Conservation (phyloP, 768 basidiomycete species). For the Russula griseocarnosa region DNA sequence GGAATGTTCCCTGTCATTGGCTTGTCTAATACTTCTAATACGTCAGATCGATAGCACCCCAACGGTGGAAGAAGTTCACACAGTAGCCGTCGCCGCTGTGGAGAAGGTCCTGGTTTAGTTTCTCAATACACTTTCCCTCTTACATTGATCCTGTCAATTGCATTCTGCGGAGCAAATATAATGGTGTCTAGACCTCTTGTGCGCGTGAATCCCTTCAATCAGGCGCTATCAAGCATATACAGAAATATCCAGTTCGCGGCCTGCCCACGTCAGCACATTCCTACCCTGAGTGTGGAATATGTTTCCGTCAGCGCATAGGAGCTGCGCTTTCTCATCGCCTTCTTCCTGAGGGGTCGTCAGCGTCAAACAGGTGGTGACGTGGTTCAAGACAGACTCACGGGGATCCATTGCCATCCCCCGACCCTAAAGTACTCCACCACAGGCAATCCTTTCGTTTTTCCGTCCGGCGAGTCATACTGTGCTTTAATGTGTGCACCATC, state of each 20-base stretch:
- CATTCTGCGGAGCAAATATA: slow-evolving; percentile 3
- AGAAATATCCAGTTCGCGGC: slow-evolving; percentile 39
- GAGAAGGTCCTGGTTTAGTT: slow-evolving; percentile 40
- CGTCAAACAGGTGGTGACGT: not conserved
- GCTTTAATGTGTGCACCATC: slow-evolving; percentile 68
- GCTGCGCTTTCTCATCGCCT: slow-evolving; percentile 56
- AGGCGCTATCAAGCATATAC: slow-evolving; percentile 43
- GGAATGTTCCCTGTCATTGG: not conserved
- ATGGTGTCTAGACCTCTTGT: slow-evolving; percentile 1
- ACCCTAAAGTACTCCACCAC: slow-evolving; percentile 79
- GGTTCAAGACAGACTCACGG: slow-evolving; percentile 46
- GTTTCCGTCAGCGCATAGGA: slow-evolving; percentile 77
- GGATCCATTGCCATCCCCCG: slow-evolving; percentile 82
- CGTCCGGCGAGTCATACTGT: slow-evolving; percentile 44
- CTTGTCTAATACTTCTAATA: slow-evolving; percentile 1
- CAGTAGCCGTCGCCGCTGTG: slow-evolving; percentile 53
- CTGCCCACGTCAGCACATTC: slow-evolving; percentile 39
- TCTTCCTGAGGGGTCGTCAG: slow-evolving; percentile 45
- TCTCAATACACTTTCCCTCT: not conserved
- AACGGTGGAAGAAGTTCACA: slow-evolving; percentile 70
- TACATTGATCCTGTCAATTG: not conserved
- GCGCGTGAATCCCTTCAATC: not conserved
- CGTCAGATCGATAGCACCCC: slow-evolving; percentile 64
- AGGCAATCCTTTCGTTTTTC: slow-evolving; percentile 45
- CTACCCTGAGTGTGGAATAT: slow-evolving; percentile 64